Base-by-base conservation (phyloP, 2,329 filamentous ascomycete species). In the Colletotrichum eremochloae region DNA sequence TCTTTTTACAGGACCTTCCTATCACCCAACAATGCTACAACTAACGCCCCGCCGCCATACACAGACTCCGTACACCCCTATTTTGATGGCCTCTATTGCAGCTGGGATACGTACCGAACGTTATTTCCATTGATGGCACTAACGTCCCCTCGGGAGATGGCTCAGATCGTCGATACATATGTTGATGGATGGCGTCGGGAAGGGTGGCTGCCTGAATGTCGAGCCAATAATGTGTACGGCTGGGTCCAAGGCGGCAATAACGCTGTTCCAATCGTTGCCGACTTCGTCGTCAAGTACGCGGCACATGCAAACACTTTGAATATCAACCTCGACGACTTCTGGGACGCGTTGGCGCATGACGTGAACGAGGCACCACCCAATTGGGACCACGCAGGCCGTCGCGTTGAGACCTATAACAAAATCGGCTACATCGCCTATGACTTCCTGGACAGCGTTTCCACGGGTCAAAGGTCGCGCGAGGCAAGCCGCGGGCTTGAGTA, bases 191-290 rank as follows among this genome's bases (percentile, higher is more conserved):
- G 31, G 4, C 66, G 57, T 8, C 62, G 36, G 1, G 50, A 68
- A 31, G 58, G 58, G 5, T 68, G 50, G 66, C 40, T 68, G 12
- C 66, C 58, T 20, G 66, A 68, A 7, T 68, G 66, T 20, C 50
- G 66, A 29, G 66, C 57, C 14, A 68, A 63, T 7, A 63, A 68
- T 20, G 66, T 68, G 0, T 48, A 29, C 12, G 58, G 66, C 2
- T 68, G 40, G 48, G 66, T 68, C 2, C 65, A 67, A 36, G 65
- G 65, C 20, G 48, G 56, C 18, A 67, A 67, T 9, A 67, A 67
- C 29, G 65, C 46, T 5, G 65, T 67, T 3, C 65, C 65, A 11
- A 55, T 67, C 29, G 65, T 67, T 0, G 56, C 65, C 11, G 65
- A 62, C 29, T 62, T 67, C 5, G 11, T 62, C 24, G 65, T 67